phyloP scores from a whole-genome alignment of 352 stramenopile species.

The Globisporangium ultimum region DNA sequence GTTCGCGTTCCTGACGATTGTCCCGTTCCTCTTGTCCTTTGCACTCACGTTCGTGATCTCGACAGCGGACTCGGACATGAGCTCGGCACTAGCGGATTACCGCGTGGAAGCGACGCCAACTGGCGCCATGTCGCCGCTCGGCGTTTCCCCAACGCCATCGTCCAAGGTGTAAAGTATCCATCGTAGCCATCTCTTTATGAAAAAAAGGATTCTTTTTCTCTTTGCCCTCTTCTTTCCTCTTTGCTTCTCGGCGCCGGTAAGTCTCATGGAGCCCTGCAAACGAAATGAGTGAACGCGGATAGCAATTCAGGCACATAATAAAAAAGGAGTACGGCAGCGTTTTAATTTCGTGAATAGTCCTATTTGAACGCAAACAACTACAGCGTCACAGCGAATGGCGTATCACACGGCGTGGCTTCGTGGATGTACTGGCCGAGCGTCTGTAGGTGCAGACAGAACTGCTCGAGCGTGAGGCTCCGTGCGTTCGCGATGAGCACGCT shows the following conservation, averaged over 20 bases:
- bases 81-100: slow-evolving; percentile 6
- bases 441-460: slow-evolving; percentile 52
- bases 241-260: too few species aligned
- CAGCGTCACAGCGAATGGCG: slow-evolving; percentile 49
- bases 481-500: slow-evolving; percentile 54
- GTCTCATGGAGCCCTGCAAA: too few species aligned
- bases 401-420: slow-evolving; percentile 48
- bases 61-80: not conserved
- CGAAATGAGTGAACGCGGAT: too few species aligned
- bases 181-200: too few species aligned
- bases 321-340: too few species aligned
- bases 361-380: slow-evolving; percentile 15
- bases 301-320: not conserved
- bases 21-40: slow-evolving; percentile 29
- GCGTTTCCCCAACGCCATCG: slow-evolving; percentile 13
- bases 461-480: slow-evolving; percentile 39
- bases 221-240: too few species aligned
- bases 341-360: not conserved
- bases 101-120: slow-evolving; percentile 18
- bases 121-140: slow-evolving; percentile 12
- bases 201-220: not conserved
- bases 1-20: slow-evolving; percentile 31
- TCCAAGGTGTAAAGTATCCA: slow-evolving; percentile 19
- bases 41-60: slow-evolving; percentile 28
- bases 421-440: slow-evolving; percentile 53